Evolutionary conservation across 202 grass and related monocot genomes (phyloP).

Genomic region (Bolboschoenoplectus hybrid): DNA sequence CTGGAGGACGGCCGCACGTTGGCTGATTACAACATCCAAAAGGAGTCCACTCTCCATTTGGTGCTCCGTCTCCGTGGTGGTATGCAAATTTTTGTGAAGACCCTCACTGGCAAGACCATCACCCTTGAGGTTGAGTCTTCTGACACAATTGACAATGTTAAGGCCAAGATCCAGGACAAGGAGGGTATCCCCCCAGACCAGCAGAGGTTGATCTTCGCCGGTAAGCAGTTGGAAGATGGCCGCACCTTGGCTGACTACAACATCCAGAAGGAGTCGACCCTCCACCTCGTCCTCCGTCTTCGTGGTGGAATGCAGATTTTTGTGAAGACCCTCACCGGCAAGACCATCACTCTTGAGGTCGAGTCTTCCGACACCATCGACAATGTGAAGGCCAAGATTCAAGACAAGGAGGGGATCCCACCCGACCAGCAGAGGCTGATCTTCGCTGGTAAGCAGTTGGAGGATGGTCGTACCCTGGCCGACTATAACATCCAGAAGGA

Average conservation of each 20-base stretch:
- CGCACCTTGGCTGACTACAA: slow-evolving; percentile 25
- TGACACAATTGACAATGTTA: slow-evolving; percentile 59
- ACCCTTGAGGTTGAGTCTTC: slow-evolving; percentile 54
- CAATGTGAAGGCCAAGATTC: slow-evolving; percentile 59
- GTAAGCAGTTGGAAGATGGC: slow-evolving; percentile 23
- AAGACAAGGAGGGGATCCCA: slow-evolving; percentile 64
- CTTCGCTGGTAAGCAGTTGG: slow-evolving; percentile 55
- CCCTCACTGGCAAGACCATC: slow-evolving; percentile 43
- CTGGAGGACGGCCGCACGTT: neutral
- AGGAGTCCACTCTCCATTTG: slow-evolving; percentile 27
- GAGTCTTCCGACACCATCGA: slow-evolving; percentile 55
- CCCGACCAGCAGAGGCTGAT: slow-evolving; percentile 63
- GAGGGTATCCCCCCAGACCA: slow-evolving; percentile 27
- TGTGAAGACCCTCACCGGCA: slow-evolving; percentile 37
- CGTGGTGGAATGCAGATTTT: slow-evolving; percentile 60
- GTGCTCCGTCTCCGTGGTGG: slow-evolving; percentile 54
- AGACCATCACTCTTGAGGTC: slow-evolving; percentile 53
- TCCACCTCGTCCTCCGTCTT: slow-evolving; percentile 43
- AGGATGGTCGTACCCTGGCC: slow-evolving; percentile 49
- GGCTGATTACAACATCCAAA: slow-evolving; percentile 22
- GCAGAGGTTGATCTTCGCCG: slow-evolving; percentile 22
- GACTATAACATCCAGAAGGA: slow-evolving; percentile 79
- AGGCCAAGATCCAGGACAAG: slow-evolving; percentile 64
- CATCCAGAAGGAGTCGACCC: slow-evolving; percentile 27
- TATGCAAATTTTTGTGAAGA: slow-evolving; percentile 63